These are phyloP conservation scores for Plectosphaerella plurivora DNA, from an alignment of 2,329 filamentous ascomycete species.

Conservation along the genomic window DNA sequence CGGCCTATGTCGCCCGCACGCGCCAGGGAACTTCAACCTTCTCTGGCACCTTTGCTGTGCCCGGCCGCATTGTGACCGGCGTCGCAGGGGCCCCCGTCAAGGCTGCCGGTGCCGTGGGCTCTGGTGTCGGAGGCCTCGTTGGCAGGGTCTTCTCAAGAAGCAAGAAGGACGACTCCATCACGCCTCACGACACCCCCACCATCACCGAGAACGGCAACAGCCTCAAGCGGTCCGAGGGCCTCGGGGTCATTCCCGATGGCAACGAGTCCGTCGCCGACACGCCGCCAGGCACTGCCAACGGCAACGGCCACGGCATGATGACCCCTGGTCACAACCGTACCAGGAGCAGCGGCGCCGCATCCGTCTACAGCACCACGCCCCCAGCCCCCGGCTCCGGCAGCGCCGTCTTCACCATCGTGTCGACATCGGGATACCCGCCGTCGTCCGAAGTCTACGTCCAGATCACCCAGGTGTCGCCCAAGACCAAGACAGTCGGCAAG, in stretches of 20 bases:
- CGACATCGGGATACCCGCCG: slow-evolving; percentile 72
- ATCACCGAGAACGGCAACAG: slow-evolving; percentile 39
- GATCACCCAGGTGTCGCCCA: slow-evolving; percentile 62
- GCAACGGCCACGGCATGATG: slow-evolving; percentile 10
- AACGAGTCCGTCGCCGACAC: slow-evolving; percentile 15
- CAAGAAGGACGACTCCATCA: slow-evolving; percentile 45
- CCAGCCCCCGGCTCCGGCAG: slow-evolving; percentile 63
- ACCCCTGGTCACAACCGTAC: slow-evolving; percentile 41
- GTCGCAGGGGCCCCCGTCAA: slow-evolving; percentile 89
- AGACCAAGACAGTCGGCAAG: slow-evolving; percentile 80
- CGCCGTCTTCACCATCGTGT: slow-evolving; percentile 75
- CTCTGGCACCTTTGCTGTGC: slow-evolving; percentile 79
- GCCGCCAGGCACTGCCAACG: slow-evolving; percentile 29
- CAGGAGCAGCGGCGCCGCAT: slow-evolving; percentile 60
- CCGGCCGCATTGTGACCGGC: slow-evolving; percentile 80
- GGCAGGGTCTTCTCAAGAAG: slow-evolving; percentile 61
- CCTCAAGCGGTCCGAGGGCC: slow-evolving; percentile 35
- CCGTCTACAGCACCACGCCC: slow-evolving; percentile 59
- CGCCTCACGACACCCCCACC: slow-evolving; percentile 25
- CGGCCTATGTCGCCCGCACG: slow-evolving; percentile 81
- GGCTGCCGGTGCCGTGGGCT: slow-evolving; percentile 75
- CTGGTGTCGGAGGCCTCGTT: slow-evolving; percentile 77
- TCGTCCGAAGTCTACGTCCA: slow-evolving; percentile 75
- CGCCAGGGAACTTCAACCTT: slow-evolving; percentile 92
- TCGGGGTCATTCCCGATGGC: slow-evolving; percentile 18